Evolutionary conservation across 2,329 filamentous ascomycete species (phyloP), one percentile per base, ranked within the genome.

Genomic region (Monosporascus sp.): DNA sequence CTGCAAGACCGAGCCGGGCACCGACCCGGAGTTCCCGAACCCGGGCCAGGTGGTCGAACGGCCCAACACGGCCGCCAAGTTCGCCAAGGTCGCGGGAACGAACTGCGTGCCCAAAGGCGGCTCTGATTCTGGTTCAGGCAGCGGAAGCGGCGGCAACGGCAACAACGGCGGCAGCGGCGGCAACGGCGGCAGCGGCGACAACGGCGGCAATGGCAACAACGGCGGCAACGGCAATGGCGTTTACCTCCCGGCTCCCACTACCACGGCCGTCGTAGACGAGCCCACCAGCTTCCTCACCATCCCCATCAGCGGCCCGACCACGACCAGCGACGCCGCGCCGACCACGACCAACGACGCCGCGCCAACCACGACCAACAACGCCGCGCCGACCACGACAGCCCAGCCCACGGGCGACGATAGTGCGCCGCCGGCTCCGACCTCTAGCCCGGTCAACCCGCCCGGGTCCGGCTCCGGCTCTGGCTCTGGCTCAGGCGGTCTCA

Each of bases 21-120:
- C 74, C 7, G 80, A 87, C 59, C 74, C 86, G 47, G 66, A 72
- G 28, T 90, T 84, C 73, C 86, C 87, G 1, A 70, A 84, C 51
- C 80, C 86, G 1, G 87, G 87, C 44, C 57, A 76, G 3, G 76
- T 75, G 15, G 71, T 87, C 43, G 70, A 79, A 26, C 72, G 68
- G n/a, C 65, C 63, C 9, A 49, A 68, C 51, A 18, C 68, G 0
- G 55, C 56, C 44, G 71, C 70, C 55, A 70, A 61, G 7, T 60
- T 72, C n/a, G 52, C 61, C 3, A 63, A 58, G 48, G 52, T 62
- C 52, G 50, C 56, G 51, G 51, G 58, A 55, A 51, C 55, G 41
- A 51, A 69, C 65, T 56, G 65, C 18, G 63, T 63, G 35, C 67
- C 66, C 9, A 59, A 64, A 52, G 66, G 64, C 35, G 53, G 58